phyloP scores from a whole-genome alignment of 345 rosid genomes.

The Pseudoturritis turrita region DNA sequence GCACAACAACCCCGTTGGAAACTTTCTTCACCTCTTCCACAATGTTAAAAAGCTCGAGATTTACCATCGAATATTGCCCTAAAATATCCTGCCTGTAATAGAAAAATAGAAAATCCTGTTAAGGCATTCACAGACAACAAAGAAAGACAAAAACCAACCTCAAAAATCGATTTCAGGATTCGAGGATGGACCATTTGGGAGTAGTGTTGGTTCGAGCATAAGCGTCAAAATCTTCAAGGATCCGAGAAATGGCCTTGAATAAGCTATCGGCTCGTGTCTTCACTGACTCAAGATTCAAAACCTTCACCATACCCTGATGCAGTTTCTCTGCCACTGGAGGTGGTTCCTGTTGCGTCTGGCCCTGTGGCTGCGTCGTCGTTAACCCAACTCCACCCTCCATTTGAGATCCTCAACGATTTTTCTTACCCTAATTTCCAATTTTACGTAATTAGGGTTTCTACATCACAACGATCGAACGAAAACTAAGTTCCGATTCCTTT shows the following conservation, averaged over 20 bases:
- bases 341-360: not conserved
- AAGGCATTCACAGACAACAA: not conserved
- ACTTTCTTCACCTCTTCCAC: constrained; percentile 79
- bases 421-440: not conserved
- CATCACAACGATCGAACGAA: not conserved
- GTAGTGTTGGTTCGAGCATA: constrained; percentile 69
- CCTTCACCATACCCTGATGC: constrained; percentile 59
- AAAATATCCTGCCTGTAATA: constrained; percentile 74
- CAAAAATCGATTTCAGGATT: not conserved
- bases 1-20: constrained; percentile 79
- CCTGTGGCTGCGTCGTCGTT: constrained; percentile 11
- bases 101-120: constrained; percentile 13
- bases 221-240: constrained; percentile 81
- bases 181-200: constrained; percentile 62
- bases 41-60: constrained; percentile 90
- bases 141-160: not conserved
- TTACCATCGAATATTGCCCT: constrained; percentile 90
- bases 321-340: constrained; percentile 53
- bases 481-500: not conserved
- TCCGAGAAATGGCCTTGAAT: constrained; percentile 76
- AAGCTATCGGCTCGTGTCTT: constrained; percentile 79
- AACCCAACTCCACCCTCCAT: constrained; percentile 20
- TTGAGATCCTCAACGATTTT: not conserved
- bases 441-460: not conserved
- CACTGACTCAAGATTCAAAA: constrained; percentile 70